phyloP scores from a whole-genome alignment of 371 early-diverging fungal genomes.

The Mucor velutinosus region DNA sequence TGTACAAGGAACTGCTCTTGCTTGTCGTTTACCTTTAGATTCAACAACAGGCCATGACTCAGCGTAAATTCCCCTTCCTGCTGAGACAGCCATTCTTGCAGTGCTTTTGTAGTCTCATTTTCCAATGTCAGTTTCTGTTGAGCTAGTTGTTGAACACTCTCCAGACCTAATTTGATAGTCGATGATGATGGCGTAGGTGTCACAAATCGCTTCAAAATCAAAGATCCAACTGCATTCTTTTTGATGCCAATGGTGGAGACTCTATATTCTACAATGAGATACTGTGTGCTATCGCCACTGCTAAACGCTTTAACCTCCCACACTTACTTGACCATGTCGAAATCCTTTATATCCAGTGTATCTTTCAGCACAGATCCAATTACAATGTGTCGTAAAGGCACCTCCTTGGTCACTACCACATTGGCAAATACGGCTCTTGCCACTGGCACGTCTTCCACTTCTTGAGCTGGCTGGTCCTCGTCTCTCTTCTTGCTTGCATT shows the following conservation, averaged over 20 bases:
- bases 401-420: neutral
- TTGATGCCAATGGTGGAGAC: slow-evolving; percentile 41
- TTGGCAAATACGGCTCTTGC: slow-evolving; percentile 19
- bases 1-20: slow-evolving; percentile 26
- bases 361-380: slow-evolving; percentile 15
- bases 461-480: slow-evolving; percentile 13
- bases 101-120: slow-evolving; percentile 28
- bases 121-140: slow-evolving; percentile 37
- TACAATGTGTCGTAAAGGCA: slow-evolving; percentile 14
- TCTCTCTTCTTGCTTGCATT: neutral
- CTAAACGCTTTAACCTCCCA: too few relatives aligned
- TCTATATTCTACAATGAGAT: slow-evolving; percentile 20
- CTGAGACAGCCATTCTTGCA: slow-evolving; percentile 16
- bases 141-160: slow-evolving; percentile 29
- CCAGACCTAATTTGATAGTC: slow-evolving; percentile 44
- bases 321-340: slow-evolving; percentile 33
- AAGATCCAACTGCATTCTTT: slow-evolving; percentile 26
- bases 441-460: neutral
- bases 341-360: slow-evolving; percentile 24
- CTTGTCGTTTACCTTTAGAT: slow-evolving; percentile 9
- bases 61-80: slow-evolving; percentile 21
- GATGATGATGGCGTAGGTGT: slow-evolving; percentile 9
- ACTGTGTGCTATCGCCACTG: neutral
- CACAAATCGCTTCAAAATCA: slow-evolving; percentile 33
- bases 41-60: slow-evolving; percentile 29